Evolutionary conservation across 2,329 filamentous ascomycete genomes (phyloP), one percentile per base, ranked within the genome.

Genomic region (Aspergillus sp.): DNA sequence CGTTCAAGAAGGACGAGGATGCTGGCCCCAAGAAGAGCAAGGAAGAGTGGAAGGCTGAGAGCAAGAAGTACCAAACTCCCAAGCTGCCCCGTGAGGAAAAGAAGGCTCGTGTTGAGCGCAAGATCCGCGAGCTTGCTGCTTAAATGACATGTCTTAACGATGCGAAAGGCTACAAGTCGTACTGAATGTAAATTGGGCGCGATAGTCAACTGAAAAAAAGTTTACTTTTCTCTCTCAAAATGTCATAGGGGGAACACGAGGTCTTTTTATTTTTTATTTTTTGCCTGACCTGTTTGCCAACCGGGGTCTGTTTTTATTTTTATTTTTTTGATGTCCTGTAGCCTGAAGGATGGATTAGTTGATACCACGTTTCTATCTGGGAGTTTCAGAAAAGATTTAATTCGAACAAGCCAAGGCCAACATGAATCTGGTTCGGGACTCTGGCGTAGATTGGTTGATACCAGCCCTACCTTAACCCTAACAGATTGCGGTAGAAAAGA

Each of bases 41-140:
- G 85, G 91, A 91, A 56, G 82, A 96, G 78, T 94, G 87, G 86
- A 94, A 94, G 85, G 79, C 80, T 59, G 89, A 95, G 82, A 89
- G 86, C 71, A 81, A 88, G 79, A 95, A 97, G 83, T 88, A 81
- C 86, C 81, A 76, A 72, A 73, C 75, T 63, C 63, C 65, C 64
- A 94, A 94, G 83, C 80, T 89, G 60, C 83, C 80, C 72, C 85
- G 83, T 79, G 89, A 80, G 47, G 77, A 97, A 86, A 88, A 83
- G 78, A 75, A 85, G 70, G 78, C 83, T 73, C 81, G 83, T 61
- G 81, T 98, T 73, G 81, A 94, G 83, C 81, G 83, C 71, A 94
- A 86, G 81, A 98, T 98, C 77, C 82, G 85, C 69, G 79, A 85
- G 75, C 79, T 95, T 53, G 67, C 70, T 54, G 64, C 64, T 58